Evolutionary conservation across 2,329 filamentous ascomycete species (phyloP).

Genomic region (Trichoderma hamatum): DNA sequence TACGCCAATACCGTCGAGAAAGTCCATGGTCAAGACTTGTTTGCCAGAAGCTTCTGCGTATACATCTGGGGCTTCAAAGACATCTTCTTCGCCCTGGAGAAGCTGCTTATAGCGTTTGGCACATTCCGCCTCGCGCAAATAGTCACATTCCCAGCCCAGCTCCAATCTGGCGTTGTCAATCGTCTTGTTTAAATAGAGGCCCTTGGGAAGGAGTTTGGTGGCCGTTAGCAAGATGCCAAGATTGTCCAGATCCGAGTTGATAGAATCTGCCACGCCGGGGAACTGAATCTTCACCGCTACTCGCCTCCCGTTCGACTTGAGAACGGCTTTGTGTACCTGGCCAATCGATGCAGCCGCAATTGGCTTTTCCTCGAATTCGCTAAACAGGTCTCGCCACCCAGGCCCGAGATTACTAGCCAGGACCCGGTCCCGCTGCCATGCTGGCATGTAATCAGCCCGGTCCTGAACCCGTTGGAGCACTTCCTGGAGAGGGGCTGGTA

Average conservation of each 20-base stretch:
- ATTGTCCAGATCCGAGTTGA: conserved; percentile 95
- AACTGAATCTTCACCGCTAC: conserved; percentile 99
- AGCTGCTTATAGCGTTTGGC: conserved; percentile 75
- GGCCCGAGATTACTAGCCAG: conserved; percentile 75
- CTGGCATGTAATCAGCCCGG: conserved; percentile 96
- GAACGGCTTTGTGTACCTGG: conserved; percentile 84
- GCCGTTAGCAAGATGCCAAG: conserved; percentile 88
- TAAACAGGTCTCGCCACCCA: conserved; percentile 83
- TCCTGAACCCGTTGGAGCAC: conserved; percentile 95
- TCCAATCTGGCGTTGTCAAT: conserved; percentile 93
- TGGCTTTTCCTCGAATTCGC: conserved; percentile 84
- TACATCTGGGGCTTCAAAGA: conserved; percentile 79
- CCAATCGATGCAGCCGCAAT: conserved; percentile 96
- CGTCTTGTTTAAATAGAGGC: conserved; percentile 93
- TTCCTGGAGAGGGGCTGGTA: conserved; percentile 82
- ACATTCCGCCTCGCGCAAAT: conserved; percentile 82
- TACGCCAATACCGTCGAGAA: conserved; percentile 83
- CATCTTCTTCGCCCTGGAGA: conserved; percentile 64
- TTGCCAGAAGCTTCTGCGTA: conserved; percentile 78
- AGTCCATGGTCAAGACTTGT: conserved; percentile 90
- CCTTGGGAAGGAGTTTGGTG: conserved; percentile 85
- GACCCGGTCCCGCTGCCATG: conserved; percentile 87
- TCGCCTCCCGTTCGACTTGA: conserved; percentile 71
- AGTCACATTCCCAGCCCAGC: conserved; percentile 97
- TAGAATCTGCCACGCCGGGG: conserved; percentile 91